Percentiles rank a stretch among this genome's conserved stretches.
These are phyloP conservation scores for Haplosporangium gracile DNA, from an alignment of 192 early-diverging fungal genomes.

Conservation along the genomic window DNA sequence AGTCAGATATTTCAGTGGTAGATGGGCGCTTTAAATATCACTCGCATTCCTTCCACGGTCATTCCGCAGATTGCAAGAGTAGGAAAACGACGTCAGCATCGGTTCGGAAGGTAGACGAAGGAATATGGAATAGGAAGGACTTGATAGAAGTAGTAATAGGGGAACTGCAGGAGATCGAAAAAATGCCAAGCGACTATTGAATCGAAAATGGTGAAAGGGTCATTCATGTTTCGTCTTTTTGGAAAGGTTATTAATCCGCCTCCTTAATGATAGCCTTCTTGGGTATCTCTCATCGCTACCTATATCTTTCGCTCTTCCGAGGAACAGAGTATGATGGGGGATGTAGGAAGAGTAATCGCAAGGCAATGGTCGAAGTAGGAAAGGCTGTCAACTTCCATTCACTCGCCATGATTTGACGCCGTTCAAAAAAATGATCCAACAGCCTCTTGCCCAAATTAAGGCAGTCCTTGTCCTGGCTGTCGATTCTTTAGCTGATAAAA, in stretches of 20 bases:
- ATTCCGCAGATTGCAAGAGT: not conserved
- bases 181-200: slow-evolving; percentile 6
- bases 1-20: not conserved
- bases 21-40: not conserved
- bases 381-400: no score
- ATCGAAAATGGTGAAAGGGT: not conserved
- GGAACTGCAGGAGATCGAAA: not conserved
- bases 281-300: no score
- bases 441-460: no score
- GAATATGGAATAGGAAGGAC: not conserved
- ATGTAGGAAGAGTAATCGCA: no score
- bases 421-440: no score
- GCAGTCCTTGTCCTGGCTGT: no score
- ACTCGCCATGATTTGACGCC: no score
- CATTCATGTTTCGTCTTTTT: not conserved
- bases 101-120: not conserved
- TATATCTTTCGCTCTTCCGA: no score
- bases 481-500: no score
- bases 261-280: not conserved
- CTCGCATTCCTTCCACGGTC: not conserved
- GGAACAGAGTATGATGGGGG: no score
- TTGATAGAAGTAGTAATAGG: not conserved
- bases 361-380: no score
- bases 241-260: not conserved
- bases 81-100: not conserved